Base-by-base conservation (phyloP, 1,284 basidiomycete species). In the Naganishia sp. region DNA sequence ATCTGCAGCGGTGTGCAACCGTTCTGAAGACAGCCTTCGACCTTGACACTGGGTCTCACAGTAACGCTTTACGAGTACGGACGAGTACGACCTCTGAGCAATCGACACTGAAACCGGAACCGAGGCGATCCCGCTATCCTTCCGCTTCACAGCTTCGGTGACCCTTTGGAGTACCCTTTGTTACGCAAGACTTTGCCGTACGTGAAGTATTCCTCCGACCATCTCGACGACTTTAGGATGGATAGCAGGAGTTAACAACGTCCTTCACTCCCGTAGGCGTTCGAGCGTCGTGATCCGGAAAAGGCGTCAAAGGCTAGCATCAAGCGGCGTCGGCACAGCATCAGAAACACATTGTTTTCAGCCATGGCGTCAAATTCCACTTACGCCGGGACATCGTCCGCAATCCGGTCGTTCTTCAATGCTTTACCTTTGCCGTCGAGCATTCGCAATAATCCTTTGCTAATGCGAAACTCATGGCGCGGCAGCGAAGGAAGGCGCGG, bases 361-460 rank as follows among this genome's bases (percentile, higher is more conserved):
- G 28, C 18, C 58, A 61, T 61, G 58, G 15, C 58, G 15, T 35
- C 47, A n/a, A 18, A n/a, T 23, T 23, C 58, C 1, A 15, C 32
- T 25, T 46, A 61, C n/a, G 39, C 9, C 35, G 32, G 35, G 41
- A 7, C n/a, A 18, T 21, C 58, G 5, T 41, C 58, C 4, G 25
- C 58, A 15, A 51, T 61, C 58, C 58, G 47, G 13, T 61, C 58
- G n/a, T 18, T 61, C 1, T 13, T 61, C n/a, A 35, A 61, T 23
- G 32, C 58, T 18, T 39, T 61, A 51, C 47, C 58, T 10, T 18
- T 61, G 42, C 58, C 47, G 10, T 17, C 58, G 21, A 61, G 21
- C 9, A 23, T 61, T 15, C 35, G 47, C 6, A 61, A 61, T 11
- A 61, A 47, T 21, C 58, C 47, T 3, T 46, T 61, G 7, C 21